phyloP scores from a whole-genome alignment of 108 stramenopile genomes.

The Chaetoceros tenuissimus region DNA sequence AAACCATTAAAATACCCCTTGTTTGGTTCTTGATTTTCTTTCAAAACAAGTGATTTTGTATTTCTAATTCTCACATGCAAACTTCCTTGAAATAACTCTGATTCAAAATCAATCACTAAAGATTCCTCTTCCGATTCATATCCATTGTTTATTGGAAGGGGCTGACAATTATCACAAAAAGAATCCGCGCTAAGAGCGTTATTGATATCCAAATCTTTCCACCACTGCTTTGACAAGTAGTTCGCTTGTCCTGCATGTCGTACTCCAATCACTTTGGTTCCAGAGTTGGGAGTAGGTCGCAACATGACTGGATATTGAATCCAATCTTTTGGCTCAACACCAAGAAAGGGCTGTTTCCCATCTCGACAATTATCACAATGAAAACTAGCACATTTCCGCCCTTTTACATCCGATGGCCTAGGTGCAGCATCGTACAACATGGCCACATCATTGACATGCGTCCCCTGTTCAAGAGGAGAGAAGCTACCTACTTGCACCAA shows the following conservation, averaged over 20 bases:
- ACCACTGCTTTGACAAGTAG: slow-evolving; percentile 9
- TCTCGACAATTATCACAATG: background rate
- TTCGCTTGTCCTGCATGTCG: slow-evolving; percentile 28
- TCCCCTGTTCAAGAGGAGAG: slow-evolving; percentile 13
- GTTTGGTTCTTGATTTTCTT: slow-evolving; percentile 28
- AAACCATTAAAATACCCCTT: slow-evolving; percentile 46
- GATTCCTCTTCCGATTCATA: slow-evolving; percentile 41
- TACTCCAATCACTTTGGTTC: slow-evolving; percentile 42
- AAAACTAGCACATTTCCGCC: background rate
- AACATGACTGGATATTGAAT: slow-evolving; percentile 52
- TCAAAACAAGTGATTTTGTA: slow-evolving; percentile 28
- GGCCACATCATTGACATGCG: background rate
- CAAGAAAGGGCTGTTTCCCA: slow-evolving; percentile 2
- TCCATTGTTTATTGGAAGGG: slow-evolving; percentile 71
- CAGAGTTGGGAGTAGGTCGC: slow-evolving; percentile 45
- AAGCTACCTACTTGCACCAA: slow-evolving; percentile 36
- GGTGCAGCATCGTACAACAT: slow-evolving; percentile 5
- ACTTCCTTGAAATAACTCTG: slow-evolving; percentile 59
- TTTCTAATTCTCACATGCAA: slow-evolving; percentile 44
- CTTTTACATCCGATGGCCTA: slow-evolving; percentile 11
- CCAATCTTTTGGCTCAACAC: slow-evolving; percentile 30
- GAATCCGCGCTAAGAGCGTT: background rate
- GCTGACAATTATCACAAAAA: slow-evolving; percentile 33
- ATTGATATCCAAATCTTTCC: background rate
- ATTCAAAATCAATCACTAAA: slow-evolving; percentile 65